Percentiles rank a stretch among this genome's conserved stretches.
Evolutionary conservation across 495 filamentous ascomycete genomes (phyloP).

Genomic region (Trypethelium eluteriae): DNA sequence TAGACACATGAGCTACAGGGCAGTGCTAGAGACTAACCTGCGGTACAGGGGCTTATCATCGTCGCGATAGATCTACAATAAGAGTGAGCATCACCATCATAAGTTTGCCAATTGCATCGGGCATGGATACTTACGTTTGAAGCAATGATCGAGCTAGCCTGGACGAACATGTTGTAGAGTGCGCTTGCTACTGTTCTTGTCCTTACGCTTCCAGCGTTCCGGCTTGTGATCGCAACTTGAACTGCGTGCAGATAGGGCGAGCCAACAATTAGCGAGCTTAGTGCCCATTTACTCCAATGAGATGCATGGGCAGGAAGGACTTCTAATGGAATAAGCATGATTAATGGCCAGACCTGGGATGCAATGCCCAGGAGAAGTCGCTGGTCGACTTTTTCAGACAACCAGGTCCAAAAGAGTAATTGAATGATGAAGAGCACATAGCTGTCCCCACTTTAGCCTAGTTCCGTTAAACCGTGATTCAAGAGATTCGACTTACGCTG

Average conservation of each 20-base stretch:
- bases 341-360: constrained; percentile 43
- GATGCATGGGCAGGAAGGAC: constrained; percentile 35
- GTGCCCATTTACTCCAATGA: neutral
- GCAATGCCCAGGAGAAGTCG: constrained; percentile 40
- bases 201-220: constrained; percentile 39
- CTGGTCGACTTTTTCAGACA: constrained; percentile 42
- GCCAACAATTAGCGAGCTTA: constrained; percentile 18
- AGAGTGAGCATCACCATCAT: neutral
- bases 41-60: constrained; percentile 36
- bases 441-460: neutral
- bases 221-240: constrained; percentile 38
- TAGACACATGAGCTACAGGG: neutral
- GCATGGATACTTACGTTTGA: constrained; percentile 22
- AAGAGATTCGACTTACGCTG: constrained; percentile 20
- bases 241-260: constrained; percentile 42
- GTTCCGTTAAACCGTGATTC: no score
- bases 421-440: constrained; percentile 32
- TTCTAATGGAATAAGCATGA: constrained; percentile 40
- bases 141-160: constrained; percentile 32
- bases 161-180: constrained; percentile 41
- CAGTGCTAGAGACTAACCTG: constrained; percentile 15
- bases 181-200: constrained; percentile 39
- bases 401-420: constrained; percentile 40
- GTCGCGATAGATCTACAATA: constrained; percentile 30
- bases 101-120: neutral